These are phyloP conservation scores for Darksidea phi DNA, from an alignment of 495 filamentous ascomycete species.

Conservation along the genomic window DNA sequence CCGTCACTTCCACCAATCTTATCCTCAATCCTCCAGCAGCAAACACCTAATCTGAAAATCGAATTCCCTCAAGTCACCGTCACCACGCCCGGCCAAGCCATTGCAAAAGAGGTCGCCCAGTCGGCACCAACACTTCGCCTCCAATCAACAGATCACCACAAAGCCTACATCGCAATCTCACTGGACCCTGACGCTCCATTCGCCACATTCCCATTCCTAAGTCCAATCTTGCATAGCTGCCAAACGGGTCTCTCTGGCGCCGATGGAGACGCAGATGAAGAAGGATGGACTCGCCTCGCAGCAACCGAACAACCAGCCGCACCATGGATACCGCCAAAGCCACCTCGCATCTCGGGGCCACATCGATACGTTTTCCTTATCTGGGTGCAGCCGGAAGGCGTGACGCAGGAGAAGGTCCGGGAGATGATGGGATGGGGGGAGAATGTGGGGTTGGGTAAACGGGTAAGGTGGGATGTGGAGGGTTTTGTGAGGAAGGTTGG, in stretches of 20 bases:
- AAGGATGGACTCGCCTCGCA: slow-evolving; percentile 9
- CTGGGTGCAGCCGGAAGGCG: slow-evolving; percentile 16
- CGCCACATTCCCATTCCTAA: background rate
- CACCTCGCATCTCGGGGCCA: slow-evolving; percentile 2
- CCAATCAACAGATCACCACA: background rate
- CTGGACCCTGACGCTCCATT: slow-evolving; percentile 18
- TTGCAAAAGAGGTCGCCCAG: background rate
- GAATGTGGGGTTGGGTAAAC: background rate
- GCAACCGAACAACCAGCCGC: background rate
- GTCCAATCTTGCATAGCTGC: slow-evolving; percentile 15
- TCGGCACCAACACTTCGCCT: background rate
- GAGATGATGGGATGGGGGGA: background rate
- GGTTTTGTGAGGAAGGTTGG: slow-evolving; percentile 4
- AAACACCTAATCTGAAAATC: background rate
- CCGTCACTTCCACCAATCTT: background rate
- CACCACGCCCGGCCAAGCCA: background rate
- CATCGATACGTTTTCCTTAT: slow-evolving; percentile 24
- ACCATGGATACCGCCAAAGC: slow-evolving; percentile 1
- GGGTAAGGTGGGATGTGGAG: slow-evolving; percentile 11
- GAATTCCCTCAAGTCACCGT: background rate
- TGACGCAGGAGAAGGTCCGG: slow-evolving; percentile 10
- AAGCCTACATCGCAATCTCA: background rate
- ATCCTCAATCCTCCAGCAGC: background rate
- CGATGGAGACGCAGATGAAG: slow-evolving; percentile 12
- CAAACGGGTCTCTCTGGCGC: background rate